These are phyloP conservation scores for Oryza meyeriana DNA, from an alignment of 176 grass and related monocot genomes.

Conservation along the genomic window DNA sequence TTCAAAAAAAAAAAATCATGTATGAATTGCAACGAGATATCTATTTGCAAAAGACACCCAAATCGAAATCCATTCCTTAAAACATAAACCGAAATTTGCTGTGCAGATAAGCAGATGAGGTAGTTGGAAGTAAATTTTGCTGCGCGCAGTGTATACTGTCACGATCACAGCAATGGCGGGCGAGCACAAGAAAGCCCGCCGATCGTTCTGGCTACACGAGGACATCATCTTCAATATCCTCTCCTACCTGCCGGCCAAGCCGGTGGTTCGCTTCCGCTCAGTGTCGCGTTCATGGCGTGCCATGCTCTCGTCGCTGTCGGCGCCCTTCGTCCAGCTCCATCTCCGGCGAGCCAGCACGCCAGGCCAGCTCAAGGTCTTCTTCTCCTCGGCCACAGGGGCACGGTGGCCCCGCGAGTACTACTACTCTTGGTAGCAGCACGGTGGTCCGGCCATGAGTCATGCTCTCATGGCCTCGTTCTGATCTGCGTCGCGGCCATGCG, in stretches of 20 bases:
- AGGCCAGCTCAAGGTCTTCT: slow-evolving; percentile 1
- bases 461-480: neutral
- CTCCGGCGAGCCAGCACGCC: neutral
- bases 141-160: too few relatives aligned
- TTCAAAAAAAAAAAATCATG: too few relatives aligned
- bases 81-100: too few relatives aligned
- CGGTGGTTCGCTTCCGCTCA: slow-evolving; percentile 10
- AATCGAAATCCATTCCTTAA: too few relatives aligned
- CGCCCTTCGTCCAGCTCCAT: slow-evolving; percentile 10
- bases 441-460: neutral
- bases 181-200: too few relatives aligned
- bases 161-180: too few relatives aligned
- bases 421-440: slow-evolving; percentile 16
- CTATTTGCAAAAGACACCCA: too few relatives aligned
- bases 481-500: too few relatives aligned
- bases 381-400: neutral
- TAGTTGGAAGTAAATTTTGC: too few relatives aligned
- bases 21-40: too few relatives aligned
- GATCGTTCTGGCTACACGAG: neutral
- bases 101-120: too few relatives aligned
- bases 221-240: slow-evolving; percentile 26
- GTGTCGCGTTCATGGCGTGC: slow-evolving; percentile 14
- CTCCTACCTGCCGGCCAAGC: slow-evolving; percentile 16
- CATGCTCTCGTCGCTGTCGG: neutral
- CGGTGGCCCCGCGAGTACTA: neutral